Evolutionary conservation across 805 yeast species (phyloP), one percentile per base, ranked within the genome.

Genomic region (Candida coleopterorum): DNA sequence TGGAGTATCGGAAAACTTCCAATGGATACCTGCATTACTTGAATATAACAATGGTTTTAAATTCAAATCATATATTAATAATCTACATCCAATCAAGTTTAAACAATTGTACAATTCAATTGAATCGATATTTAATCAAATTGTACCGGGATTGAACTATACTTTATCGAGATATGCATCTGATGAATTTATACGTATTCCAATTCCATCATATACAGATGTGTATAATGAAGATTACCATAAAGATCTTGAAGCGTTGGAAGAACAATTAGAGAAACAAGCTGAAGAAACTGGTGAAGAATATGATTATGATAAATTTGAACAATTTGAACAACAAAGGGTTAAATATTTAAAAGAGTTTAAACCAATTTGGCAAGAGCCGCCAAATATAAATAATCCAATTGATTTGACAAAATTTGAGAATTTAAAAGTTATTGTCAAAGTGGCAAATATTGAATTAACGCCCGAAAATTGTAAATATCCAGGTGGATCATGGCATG

Each of bases 401-500:
- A 33, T 53, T 23, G 50, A 50, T 29, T 31, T 55, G 9, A 35
- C 17, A 18, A 35, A 25, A 6, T 50, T 52, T 30, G 42, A 49
- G 9, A 34, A 51, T 12, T 38, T 62, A 28, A 62, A 64, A 39
- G 69, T 67, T 2, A 61, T 67, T 29, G 62, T 55, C 9, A 67
- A 67, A 38, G 26, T 67, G 43, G 70, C 70, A 15, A 61, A 59
- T 40, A 67, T 67, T 31, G 62, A 60, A 35, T 47, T 67, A 34
- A 62, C 68, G 1, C 71, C 72, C 0, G 68, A 65, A 29, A 57
- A 55, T 18, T 66, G 70, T 2, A 35, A 34, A 2, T 67, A 66
- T 35, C 37, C 44, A 2, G 72, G 72, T 3, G 71, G 72, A 1
- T 42, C 64, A 2, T 67, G 72, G 72, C 72, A 67, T 37, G 57